Percentiles rank a stretch among this genome's conserved stretches.
Evolutionary conservation across 345 rosid genomes (phyloP).

Genomic region (Anacardium occidentale): DNA sequence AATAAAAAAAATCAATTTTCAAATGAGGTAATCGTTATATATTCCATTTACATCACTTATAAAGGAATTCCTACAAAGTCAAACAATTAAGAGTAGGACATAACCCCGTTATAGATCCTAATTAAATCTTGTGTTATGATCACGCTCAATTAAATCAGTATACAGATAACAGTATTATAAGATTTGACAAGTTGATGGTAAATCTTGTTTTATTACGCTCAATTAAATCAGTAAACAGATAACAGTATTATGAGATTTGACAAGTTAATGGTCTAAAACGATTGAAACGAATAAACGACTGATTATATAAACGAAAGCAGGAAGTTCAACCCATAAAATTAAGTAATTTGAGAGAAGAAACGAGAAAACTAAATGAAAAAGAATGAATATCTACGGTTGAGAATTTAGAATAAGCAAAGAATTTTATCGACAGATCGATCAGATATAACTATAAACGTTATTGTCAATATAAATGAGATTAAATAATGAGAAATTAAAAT

Average conservation of each 20-base stretch:
- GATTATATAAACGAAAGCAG: not conserved
- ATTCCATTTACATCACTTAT: not conserved
- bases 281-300: not conserved
- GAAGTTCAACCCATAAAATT: not conserved
- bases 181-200: too few relatives aligned
- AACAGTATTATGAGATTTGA: not conserved
- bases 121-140: not conserved
- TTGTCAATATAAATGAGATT: constrained; percentile 4
- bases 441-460: not conserved
- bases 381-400: not conserved
- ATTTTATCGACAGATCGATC: constrained; percentile 3
- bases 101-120: not conserved
- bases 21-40: not conserved
- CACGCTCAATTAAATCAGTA: not conserved
- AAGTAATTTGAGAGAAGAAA: not conserved
- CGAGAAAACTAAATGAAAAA: not conserved
- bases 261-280: not conserved
- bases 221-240: not conserved
- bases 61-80: not conserved
- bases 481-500: not conserved
- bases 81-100: not conserved
- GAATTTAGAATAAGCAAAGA: not conserved
- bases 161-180: too few relatives aligned
- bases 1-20: not conserved
- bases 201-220: not conserved